Evolutionary conservation across 2,329 filamentous ascomycete species (phyloP).

Genomic region (Laburnicola sp.): DNA sequence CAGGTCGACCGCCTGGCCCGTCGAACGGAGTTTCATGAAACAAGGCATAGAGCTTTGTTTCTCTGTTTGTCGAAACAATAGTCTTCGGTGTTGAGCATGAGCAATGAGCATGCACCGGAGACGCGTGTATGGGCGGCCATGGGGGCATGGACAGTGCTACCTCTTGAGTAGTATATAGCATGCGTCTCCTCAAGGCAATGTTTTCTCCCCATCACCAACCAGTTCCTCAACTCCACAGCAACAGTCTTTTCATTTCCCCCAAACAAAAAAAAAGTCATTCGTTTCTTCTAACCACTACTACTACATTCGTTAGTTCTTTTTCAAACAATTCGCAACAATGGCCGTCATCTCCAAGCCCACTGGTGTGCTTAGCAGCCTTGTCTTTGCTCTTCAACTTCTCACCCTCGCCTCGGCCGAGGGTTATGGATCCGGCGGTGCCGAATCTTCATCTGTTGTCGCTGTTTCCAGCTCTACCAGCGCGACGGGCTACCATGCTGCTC

Average conservation of each 20-base stretch:
- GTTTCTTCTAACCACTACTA: too few relatives aligned
- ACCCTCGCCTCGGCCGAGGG: conserved; percentile 5
- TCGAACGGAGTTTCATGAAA: conserved; percentile 4
- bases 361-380: conserved; percentile 8
- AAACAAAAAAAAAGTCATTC: conserved; percentile 1
- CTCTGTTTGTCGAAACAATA: conserved; percentile 9
- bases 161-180: conserved; percentile 6
- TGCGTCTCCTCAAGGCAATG: not conserved
- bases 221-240: conserved; percentile 5
- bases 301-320: conserved; percentile 3
- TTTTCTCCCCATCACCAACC: conserved; percentile 2
- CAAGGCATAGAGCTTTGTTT: not conserved
- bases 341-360: conserved; percentile 6
- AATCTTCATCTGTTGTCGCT: not conserved
- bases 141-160: not conserved
- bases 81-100: conserved; percentile 5
- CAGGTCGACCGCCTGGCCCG: not conserved
- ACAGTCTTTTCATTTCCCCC: conserved; percentile 4
- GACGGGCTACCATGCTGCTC: conserved; percentile 4
- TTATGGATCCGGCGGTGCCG: conserved; percentile 8
- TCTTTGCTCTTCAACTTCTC: conserved; percentile 6
- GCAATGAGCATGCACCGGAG: not conserved
- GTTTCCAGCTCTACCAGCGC: conserved; percentile 4
- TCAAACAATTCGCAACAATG: conserved; percentile 3
- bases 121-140: too few relatives aligned